phyloP scores from a whole-genome alignment of 164 flowering plant genomes.

The Magnolia changhungtana region DNA sequence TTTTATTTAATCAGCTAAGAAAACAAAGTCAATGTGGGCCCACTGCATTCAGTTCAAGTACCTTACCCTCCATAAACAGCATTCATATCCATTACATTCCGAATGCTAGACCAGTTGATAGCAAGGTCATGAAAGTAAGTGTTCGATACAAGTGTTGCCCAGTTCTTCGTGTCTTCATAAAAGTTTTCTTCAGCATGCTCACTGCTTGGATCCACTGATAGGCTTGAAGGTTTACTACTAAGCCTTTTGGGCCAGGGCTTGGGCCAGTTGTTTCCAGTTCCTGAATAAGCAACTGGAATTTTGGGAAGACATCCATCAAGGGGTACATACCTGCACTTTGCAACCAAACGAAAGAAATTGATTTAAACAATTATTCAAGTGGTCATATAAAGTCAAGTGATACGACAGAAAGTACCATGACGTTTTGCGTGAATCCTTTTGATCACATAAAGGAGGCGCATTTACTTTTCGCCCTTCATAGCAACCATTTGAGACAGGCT shows the following conservation, averaged over 20 bases:
- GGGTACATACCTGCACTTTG: slow-evolving; percentile 60
- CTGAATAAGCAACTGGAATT: slow-evolving; percentile 33
- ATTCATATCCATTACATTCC: slow-evolving; percentile 98
- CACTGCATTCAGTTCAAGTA: neutral
- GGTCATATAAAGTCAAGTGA: neutral
- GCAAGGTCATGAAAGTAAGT: slow-evolving; percentile 55
- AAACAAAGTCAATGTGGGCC: neutral
- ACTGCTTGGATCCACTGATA: slow-evolving; percentile 32
- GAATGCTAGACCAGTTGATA: slow-evolving; percentile 67
- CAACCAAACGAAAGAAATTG: neutral
- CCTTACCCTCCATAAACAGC: slow-evolving; percentile 95
- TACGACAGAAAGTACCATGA: slow-evolving; percentile 53
- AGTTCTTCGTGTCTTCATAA: slow-evolving; percentile 54
- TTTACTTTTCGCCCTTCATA: slow-evolving; percentile 52
- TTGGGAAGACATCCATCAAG: slow-evolving; percentile 61
- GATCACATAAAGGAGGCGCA: slow-evolving; percentile 68
- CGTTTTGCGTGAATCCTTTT: slow-evolving; percentile 22
- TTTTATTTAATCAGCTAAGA: neutral
- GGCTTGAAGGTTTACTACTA: slow-evolving; percentile 52
- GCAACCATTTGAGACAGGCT: slow-evolving; percentile 72
- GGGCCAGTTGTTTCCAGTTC: slow-evolving; percentile 52
- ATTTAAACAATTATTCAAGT: neutral
- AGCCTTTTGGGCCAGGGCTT: slow-evolving; percentile 84
- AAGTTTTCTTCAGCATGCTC: slow-evolving; percentile 34
- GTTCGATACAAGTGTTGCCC: slow-evolving; percentile 64